phyloP scores from a whole-genome alignment of 2,329 filamentous ascomycete genomes.

The Pseudogymnoascus sp. region DNA sequence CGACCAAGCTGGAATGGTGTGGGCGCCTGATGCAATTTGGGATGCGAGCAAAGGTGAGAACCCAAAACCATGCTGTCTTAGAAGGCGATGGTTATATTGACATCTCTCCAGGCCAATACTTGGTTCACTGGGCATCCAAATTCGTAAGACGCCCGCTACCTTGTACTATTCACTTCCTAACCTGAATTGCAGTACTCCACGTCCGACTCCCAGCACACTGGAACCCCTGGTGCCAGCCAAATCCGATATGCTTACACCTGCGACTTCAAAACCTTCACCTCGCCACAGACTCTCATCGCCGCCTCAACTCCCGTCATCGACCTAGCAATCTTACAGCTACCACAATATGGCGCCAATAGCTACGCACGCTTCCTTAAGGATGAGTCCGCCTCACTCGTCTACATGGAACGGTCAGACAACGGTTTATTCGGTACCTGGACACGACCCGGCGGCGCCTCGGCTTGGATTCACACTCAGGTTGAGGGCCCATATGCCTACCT shows the following conservation, averaged over 20 bases:
- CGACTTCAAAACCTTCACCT: slow-evolving; percentile 48
- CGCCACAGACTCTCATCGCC: slow-evolving; percentile 46
- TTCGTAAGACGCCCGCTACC: slow-evolving; percentile 32
- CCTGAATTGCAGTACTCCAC: slow-evolving; percentile 36
- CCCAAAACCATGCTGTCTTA: background rate
- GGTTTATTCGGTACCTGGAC: slow-evolving; percentile 49
- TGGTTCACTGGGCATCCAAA: slow-evolving; percentile 44
- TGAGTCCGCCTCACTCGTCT: slow-evolving; percentile 47
- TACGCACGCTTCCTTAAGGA: slow-evolving; percentile 52
- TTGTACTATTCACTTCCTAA: background rate
- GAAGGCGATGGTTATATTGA: background rate
- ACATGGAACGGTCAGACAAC: slow-evolving; percentile 41
- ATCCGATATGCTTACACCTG: slow-evolving; percentile 51
- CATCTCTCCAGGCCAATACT: slow-evolving; percentile 34
- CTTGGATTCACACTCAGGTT: slow-evolving; percentile 38
- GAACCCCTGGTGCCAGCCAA: slow-evolving; percentile 36
- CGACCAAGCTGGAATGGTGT: slow-evolving; percentile 51
- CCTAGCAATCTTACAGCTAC: slow-evolving; percentile 48
- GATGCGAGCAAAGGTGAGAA: slow-evolving; percentile 38
- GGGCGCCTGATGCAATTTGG: slow-evolving; percentile 52
- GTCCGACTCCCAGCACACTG: slow-evolving; percentile 44
- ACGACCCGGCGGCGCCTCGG: slow-evolving; percentile 38
- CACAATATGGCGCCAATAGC: slow-evolving; percentile 28
- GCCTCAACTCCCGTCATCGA: slow-evolving; percentile 46
- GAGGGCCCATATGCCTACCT: slow-evolving; percentile 42